Evolutionary conservation across 2,329 filamentous ascomycete genomes (phyloP).

Genomic region (Trichoderma koningii): DNA sequence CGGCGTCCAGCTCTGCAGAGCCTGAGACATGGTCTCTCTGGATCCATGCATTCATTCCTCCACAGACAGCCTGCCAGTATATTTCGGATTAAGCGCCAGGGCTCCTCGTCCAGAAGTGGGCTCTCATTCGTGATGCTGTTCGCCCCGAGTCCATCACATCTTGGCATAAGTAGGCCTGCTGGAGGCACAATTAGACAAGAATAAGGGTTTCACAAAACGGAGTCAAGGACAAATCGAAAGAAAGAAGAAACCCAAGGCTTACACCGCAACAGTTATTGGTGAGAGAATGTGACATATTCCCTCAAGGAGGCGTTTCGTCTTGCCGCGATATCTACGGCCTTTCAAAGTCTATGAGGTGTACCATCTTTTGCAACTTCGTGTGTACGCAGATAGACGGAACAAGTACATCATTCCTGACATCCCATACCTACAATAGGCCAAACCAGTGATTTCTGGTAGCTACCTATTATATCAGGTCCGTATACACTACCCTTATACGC

Average conservation of each 20-base stretch:
- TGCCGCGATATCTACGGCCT: not conserved
- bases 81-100: not conserved
- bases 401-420: not conserved
- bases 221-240: not conserved
- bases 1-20: constrained; percentile 16
- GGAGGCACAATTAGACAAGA: no score
- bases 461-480: no score
- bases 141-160: not conserved
- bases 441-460: no score
- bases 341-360: no score
- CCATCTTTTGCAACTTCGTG: not conserved
- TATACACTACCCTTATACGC: not conserved
- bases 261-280: not conserved
- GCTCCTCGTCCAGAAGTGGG: constrained; percentile 6
- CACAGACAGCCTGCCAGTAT: not conserved
- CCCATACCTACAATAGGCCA: no score
- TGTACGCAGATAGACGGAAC: not conserved
- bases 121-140: not conserved
- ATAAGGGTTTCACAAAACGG: not conserved
- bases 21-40: constrained; percentile 1
- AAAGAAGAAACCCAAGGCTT: not conserved
- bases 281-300: not conserved
- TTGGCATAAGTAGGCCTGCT: not conserved
- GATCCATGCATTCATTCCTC: not conserved
- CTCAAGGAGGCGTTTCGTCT: not conserved